A percentile compares a stretch with the other conserved stretches of the same genome.
These are phyloP conservation scores for Brassica incana DNA, from an alignment of 345 rosid species.

Conservation along the genomic window DNA sequence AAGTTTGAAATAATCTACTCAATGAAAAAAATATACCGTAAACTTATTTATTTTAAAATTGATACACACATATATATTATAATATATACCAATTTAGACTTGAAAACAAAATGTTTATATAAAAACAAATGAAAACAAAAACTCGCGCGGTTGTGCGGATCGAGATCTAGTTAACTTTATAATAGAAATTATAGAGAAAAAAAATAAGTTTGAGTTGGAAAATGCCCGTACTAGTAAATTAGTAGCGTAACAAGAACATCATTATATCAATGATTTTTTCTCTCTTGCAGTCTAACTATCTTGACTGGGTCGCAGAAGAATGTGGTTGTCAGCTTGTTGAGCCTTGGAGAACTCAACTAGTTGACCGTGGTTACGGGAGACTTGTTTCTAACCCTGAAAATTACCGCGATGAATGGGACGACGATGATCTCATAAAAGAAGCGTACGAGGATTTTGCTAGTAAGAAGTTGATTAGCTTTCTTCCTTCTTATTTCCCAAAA, in stretches of 20 bases:
- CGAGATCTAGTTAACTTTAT: too few species aligned
- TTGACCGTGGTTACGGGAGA: background rate
- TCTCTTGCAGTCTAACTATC: constrained; percentile 47
- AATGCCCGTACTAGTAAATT: background rate
- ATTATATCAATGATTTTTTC: background rate
- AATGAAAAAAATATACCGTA: too few species aligned
- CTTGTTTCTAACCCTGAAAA: constrained; percentile 34
- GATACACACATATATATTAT: too few species aligned
- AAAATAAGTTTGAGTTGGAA: too few species aligned
- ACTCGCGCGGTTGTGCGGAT: too few species aligned
- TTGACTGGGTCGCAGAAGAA: constrained; percentile 35
- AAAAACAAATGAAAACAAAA: too few species aligned
- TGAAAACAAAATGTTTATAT: too few species aligned
- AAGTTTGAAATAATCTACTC: too few species aligned
- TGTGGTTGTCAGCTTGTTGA: constrained; percentile 45
- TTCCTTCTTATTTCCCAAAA: constrained; percentile 8
- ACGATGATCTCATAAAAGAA: constrained; percentile 43
- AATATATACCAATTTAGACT: too few species aligned
- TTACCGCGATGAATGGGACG: constrained; percentile 61
- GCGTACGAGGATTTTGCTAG: constrained; percentile 48
- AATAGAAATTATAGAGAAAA: too few species aligned
- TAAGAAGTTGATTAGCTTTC: constrained; percentile 6
- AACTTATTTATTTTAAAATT: too few species aligned
- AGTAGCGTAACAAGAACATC: background rate
- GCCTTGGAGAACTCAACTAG: constrained; percentile 56